Conservation (phyloP, 306 rosid species). For the Begonia peltatifolia region DNA sequence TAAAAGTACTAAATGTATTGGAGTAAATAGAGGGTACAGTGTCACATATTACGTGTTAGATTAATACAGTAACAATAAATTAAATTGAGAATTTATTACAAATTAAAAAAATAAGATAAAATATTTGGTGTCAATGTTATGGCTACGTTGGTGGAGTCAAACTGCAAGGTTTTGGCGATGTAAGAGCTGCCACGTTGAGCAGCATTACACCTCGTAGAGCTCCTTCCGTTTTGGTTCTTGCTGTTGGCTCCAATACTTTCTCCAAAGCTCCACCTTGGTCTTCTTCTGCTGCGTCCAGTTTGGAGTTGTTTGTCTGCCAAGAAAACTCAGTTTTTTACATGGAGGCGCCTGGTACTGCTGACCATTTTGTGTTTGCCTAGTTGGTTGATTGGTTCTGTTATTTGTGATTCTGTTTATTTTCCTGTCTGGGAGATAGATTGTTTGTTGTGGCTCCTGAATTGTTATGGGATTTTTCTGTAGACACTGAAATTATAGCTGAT, state of each 20-base stretch:
- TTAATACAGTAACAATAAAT: no score
- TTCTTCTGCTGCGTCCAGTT: background rate
- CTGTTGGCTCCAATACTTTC: background rate
- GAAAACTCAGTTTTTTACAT: background rate
- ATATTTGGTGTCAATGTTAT: no score
- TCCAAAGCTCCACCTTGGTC: no score
- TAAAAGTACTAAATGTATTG: no score
- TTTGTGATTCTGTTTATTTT: background rate
- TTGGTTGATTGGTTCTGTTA: background rate
- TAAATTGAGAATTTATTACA: no score
- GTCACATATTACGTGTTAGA: no score
- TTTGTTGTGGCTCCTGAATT: background rate
- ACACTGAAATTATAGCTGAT: constrained; percentile 9
- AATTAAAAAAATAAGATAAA: no score
- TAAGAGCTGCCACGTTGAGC: constrained; percentile 22
- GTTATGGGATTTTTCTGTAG: constrained; percentile 8
- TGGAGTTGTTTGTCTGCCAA: background rate
- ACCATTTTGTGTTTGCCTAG: background rate
- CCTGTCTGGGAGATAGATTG: background rate
- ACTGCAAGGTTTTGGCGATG: background rate
- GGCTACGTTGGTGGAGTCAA: no score
- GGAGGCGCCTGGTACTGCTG: constrained; percentile 1
- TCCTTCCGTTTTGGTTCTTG: background rate
- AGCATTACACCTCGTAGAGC: constrained; percentile 2
- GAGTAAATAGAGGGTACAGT: no score